Conservation (phyloP, 2,329 filamentous ascomycete genomes). For the Microdochium nivale region DNA sequence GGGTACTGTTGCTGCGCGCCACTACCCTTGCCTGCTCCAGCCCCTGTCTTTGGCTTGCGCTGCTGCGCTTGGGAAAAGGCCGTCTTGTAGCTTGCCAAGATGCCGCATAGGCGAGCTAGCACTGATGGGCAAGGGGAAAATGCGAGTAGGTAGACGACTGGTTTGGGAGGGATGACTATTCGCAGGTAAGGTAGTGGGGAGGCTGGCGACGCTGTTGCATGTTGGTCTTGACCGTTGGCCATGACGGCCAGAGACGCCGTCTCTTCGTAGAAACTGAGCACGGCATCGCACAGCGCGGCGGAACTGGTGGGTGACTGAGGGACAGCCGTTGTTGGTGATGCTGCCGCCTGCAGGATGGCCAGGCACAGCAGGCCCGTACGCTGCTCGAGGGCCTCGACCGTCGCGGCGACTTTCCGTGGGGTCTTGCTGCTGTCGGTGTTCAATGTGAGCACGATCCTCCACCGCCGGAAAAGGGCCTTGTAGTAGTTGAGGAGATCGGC, state of each 20-base stretch:
- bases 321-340: conserved; percentile 22
- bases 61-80: conserved; percentile 33
- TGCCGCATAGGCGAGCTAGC: conserved; percentile 59
- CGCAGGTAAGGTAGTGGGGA: conserved; percentile 45
- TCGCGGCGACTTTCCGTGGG: conserved; percentile 24
- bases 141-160: conserved; percentile 61
- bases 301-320: conserved; percentile 30
- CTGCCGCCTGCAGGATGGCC: conserved; percentile 42
- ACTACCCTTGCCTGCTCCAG: conserved; percentile 5
- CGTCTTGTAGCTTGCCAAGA: conserved; percentile 65
- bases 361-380: conserved; percentile 49
- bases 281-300: conserved; percentile 15
- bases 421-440: conserved; percentile 4
- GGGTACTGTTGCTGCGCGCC: conserved; percentile 35
- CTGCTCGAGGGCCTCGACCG: conserved; percentile 32
- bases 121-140: conserved; percentile 57
- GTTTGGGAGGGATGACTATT: conserved; percentile 58
- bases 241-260: conserved; percentile 41
- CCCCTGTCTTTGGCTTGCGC: conserved; percentile 18
- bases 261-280: conserved; percentile 64
- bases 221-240: not conserved
- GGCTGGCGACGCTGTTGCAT: not conserved
- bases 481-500: conserved; percentile 58
- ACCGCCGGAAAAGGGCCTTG: conserved; percentile 53
- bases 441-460: conserved; percentile 21